Percentiles rank a stretch among this genome's conserved stretches.
These are phyloP conservation scores for Xylogone sp. DNA, from an alignment of 2,329 filamentous ascomycete genomes.

Conservation along the genomic window DNA sequence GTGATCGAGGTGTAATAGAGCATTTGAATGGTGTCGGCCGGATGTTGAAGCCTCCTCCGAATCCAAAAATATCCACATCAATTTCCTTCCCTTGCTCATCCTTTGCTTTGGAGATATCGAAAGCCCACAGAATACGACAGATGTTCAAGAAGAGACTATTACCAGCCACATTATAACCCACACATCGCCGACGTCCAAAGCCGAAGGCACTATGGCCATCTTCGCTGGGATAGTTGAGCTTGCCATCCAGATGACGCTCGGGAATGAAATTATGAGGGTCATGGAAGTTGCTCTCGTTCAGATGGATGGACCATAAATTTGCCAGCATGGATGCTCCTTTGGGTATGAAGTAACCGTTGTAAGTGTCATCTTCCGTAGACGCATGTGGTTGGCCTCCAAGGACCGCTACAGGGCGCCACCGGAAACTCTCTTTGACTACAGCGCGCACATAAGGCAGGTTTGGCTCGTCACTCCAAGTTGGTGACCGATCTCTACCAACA, in stretches of 20 bases:
- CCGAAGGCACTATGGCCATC: constrained; percentile 29
- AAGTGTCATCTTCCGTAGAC: constrained; percentile 48
- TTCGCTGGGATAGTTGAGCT: constrained; percentile 21
- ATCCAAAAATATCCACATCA: not conserved
- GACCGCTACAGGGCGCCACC: constrained; percentile 38
- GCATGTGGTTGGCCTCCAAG: constrained; percentile 47
- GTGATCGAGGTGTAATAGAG: not conserved
- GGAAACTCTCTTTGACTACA: constrained; percentile 40
- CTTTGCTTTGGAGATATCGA: constrained; percentile 19
- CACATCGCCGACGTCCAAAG: constrained; percentile 27
- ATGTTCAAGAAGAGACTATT: constrained; percentile 25
- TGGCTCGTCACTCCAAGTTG: constrained; percentile 37
- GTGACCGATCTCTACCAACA: constrained; percentile 38
- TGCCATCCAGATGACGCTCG: constrained; percentile 5
- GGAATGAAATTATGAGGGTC: constrained; percentile 1
- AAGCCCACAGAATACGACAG: constrained; percentile 29
- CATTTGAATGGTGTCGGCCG: not conserved
- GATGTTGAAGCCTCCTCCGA: not conserved
- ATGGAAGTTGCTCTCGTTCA: not conserved
- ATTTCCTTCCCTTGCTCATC: not conserved
- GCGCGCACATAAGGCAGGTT: constrained; percentile 44
- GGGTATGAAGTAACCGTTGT: constrained; percentile 51
- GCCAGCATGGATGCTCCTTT: constrained; percentile 36
- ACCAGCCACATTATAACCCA: constrained; percentile 30
- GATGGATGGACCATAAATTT: constrained; percentile 3